Evolutionary conservation across 202 grass and related monocot genomes (phyloP), one percentile per base, ranked within the genome.

Genomic region (Cymbopogon flexuosus): DNA sequence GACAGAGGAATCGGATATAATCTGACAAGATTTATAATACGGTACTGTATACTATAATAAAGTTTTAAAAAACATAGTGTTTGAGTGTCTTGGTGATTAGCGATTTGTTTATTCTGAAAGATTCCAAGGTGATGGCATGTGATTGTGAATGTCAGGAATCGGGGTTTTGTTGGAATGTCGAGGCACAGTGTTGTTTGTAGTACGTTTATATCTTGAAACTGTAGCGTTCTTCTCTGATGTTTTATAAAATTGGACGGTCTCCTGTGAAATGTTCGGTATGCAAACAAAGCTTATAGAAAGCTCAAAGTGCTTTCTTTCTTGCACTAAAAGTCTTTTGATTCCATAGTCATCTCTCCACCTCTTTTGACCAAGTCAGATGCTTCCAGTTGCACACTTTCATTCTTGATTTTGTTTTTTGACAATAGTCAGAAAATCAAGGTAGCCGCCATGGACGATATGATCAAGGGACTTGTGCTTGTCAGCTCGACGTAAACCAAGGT

Each of bases 1-100:
- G 86, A 80, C 72, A 52, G 36, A 72, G 46, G 65, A 71, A 85
- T 83, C 73, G 59, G 79, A 82, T 64, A 59, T 58, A 77, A 82
- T 62, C 68, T 37, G 21, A 18, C 7, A 54, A 45, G 42, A 45
- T 45, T 45, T 45, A 12, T 12, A 34, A 34, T 34, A 27, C 27
- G 27, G 27, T 27, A 27, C 27, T 27, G 27, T 27, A 27, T 27
- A 27, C 27, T 27, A 27, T 27, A 27, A 27, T 27, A 27, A 27
- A 27, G 27, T 27, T 52, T 7, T 7, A 6, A 37, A 6, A 7
- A 37, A 11, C 47, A 72, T 27, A 51, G 63, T 2, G 46, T 3
- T 21, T 18, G 30, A 56, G 18, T 35, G 77, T 5, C 15, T 54
- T 40, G 47, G 33, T 68, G 63, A 88, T 83, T 58, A 36, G 29